Evolutionary conservation across 805 yeast genomes (phyloP).

Genomic region (Nakazawaea holstii): DNA sequence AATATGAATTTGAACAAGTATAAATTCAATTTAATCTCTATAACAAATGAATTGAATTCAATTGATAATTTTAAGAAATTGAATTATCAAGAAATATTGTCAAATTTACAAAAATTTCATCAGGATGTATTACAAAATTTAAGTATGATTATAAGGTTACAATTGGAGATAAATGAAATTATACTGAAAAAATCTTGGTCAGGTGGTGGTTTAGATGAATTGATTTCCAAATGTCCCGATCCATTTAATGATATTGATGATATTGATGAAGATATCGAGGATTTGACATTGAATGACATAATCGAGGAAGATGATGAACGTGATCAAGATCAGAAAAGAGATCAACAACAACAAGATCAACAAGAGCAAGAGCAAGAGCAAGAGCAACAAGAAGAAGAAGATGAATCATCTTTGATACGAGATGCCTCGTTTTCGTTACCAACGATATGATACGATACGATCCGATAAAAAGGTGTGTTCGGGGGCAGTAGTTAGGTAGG

Average conservation of each 20-base stretch:
- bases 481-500: no score
- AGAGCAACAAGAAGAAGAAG: not conserved
- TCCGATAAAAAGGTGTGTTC: no score
- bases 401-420: not conserved
- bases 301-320: not conserved
- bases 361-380: not conserved
- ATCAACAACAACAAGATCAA: not conserved
- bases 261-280: not conserved
- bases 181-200: slow-evolving; percentile 83
- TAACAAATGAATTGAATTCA: slow-evolving; percentile 74
- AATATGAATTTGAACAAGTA: slow-evolving; percentile 61
- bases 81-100: slow-evolving; percentile 60
- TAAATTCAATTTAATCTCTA: slow-evolving; percentile 56
- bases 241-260: slow-evolving; percentile 38
- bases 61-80: slow-evolving; percentile 72
- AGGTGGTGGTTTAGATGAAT: slow-evolving; percentile 79
- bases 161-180: slow-evolving; percentile 74
- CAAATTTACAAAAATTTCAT: slow-evolving; percentile 59
- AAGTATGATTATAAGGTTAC: slow-evolving; percentile 55
- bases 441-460: not conserved
- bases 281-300: not conserved
- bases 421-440: not conserved
- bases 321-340: not conserved
- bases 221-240: slow-evolving; percentile 61
- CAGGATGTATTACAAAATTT: slow-evolving; percentile 37